Base-by-base conservation (phyloP, 176 grass and related monocot genomes). In the Miscanthus lutarioriparius region DNA sequence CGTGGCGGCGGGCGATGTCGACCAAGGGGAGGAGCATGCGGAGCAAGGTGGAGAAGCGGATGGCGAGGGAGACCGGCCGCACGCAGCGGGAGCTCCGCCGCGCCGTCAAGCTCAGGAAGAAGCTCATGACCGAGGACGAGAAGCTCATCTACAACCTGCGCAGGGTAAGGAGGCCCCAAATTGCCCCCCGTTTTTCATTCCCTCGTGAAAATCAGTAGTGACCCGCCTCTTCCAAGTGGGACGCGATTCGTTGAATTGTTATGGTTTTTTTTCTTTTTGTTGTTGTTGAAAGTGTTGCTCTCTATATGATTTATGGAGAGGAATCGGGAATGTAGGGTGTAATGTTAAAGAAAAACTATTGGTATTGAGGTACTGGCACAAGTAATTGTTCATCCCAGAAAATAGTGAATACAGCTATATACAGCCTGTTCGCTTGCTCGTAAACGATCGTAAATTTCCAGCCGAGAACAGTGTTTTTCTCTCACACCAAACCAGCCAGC, bases 51-150 rank as follows among this genome's bases (percentile, higher is more conserved):
- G 93, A 96, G 91, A 99, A 77, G 81, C 92, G 91, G 81, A 99
- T 99, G 93, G 77, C 63, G 37, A 92, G 87, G 89, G 96, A 99
- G 89, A 94, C 91, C 4, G 93, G 96, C 6, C 92, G 92, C 81
- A 99, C 93, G 35, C 86, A 96, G 83, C 84, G 83, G 74, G 96
- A 99, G 81, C 87, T 98, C 74, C 90, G 96, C 69, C 91, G 82
- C 61, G 91, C 96, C 17, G 91, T 94, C 75, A 99, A 99, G 82
- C 88, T 99, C 54, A 81, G 96, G 79, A 99, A 91, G 85, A 94
- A 99, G 69, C 88, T 99, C 83, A 99, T 99, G 96, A 96, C 96
- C 11, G 93, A 99, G 7, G 89, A 99, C 71, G 96, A 94, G 89
- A 91, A 90, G 89, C 88, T 92, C 67, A 90, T 94, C 80, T 93